Conservation (phyloP, 805 yeast genomes). For the Ogataea henricii region DNA sequence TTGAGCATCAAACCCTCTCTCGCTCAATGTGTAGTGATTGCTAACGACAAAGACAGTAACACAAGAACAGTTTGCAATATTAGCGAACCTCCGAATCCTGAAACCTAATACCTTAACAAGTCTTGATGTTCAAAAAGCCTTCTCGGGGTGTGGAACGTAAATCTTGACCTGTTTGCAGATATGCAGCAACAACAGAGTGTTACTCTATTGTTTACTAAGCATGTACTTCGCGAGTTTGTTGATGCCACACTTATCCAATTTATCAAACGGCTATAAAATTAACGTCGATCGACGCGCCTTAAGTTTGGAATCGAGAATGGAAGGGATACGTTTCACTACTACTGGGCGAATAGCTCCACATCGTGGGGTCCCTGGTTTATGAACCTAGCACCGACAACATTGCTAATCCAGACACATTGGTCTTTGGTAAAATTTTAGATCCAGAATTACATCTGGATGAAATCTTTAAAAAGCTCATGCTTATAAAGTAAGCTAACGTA, state of each 20-base stretch:
- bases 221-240: conserved; percentile 2
- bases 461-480: too few species aligned
- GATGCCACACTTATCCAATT: conserved; percentile 1
- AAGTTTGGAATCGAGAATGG: too few species aligned
- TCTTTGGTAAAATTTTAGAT: too few species aligned
- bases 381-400: too few species aligned
- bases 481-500: too few species aligned
- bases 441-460: too few species aligned
- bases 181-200: conserved; percentile 4
- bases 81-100: too few species aligned
- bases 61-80: not conserved
- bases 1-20: conserved; percentile 4
- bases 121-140: not conserved
- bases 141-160: conserved; percentile 4
- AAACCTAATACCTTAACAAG: too few species aligned
- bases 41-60: not conserved
- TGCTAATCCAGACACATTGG: too few species aligned
- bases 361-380: too few species aligned
- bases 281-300: conserved; percentile 8
- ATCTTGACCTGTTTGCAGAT: not conserved
- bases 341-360: too few species aligned
- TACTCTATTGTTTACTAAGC: not conserved
- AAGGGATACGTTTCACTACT: too few species aligned
- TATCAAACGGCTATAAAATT: conserved; percentile 1
- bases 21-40: not conserved